phyloP scores from a whole-genome alignment of 768 basidiomycete species.

The Kwoniella mangroviensis region DNA sequence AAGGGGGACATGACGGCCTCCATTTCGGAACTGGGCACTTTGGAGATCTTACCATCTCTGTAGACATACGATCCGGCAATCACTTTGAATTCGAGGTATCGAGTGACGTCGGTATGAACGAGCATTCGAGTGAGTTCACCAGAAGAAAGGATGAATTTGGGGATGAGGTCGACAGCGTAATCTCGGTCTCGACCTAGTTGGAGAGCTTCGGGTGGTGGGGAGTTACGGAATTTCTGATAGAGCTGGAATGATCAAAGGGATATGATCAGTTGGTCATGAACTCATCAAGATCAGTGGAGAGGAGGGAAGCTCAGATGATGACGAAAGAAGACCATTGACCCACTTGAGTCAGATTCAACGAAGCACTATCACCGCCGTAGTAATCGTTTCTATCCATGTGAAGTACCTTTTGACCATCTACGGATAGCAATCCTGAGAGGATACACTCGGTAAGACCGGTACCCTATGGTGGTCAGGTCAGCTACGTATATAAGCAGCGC shows the following conservation, averaged over 20 bases:
- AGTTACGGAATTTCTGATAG: conserved; percentile 89
- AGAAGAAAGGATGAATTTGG: conserved; percentile 98
- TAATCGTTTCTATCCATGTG: conserved; percentile 89
- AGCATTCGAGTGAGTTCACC: conserved; percentile 98
- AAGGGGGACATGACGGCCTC: conserved; percentile 93
- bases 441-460: conserved; percentile 99
- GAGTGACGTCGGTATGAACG: conserved; percentile 97
- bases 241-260: conserved; percentile 64
- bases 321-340: conserved; percentile 31
- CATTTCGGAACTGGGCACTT: conserved; percentile 96
- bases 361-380: conserved; percentile 96
- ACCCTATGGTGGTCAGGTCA: conserved; percentile 63
- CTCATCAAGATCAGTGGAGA: too few species aligned
- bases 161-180: conserved; percentile 96
- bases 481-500: background rate
- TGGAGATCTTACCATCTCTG: conserved; percentile 93
- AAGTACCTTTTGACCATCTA: conserved; percentile 98
- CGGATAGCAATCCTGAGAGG: conserved; percentile 95
- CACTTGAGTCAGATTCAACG: conserved; percentile 96
- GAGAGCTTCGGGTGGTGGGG: conserved; percentile 77
- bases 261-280: background rate
- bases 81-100: conserved; percentile 99
- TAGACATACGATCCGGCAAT: conserved; percentile 98
- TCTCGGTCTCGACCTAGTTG: conserved; percentile 85
- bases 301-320: background rate